phyloP scores from a whole-genome alignment of 1,284 basidiomycete species.

The Sanghuangporus baumii region DNA sequence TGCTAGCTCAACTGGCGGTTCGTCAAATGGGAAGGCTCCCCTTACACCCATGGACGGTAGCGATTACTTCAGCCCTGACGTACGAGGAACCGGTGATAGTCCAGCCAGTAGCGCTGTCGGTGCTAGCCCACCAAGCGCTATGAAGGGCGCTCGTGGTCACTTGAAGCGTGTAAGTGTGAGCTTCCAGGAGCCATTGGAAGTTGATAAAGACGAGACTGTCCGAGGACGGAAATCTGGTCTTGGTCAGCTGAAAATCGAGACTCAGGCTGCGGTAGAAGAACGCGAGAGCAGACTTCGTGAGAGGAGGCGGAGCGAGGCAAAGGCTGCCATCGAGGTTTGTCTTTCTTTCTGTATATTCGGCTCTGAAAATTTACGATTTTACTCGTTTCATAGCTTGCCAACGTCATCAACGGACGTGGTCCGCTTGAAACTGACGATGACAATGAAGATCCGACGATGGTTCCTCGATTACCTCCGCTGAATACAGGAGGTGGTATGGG shows the following conservation, averaged over 20 bases:
- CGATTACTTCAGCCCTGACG: constrained; percentile 16
- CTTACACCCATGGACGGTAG: constrained; percentile 25
- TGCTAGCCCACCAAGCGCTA: constrained; percentile 12
- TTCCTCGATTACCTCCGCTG: constrained; percentile 27
- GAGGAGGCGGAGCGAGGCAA: constrained; percentile 49
- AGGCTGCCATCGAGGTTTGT: constrained; percentile 73
- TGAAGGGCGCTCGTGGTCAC: constrained; percentile 16
- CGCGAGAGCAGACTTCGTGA: constrained; percentile 36
- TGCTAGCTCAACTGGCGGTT: constrained; percentile 25
- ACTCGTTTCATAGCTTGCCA: constrained; percentile 54
- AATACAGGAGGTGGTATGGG: constrained; percentile 14
- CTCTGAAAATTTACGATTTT: constrained; percentile 4
- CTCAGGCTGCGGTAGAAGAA: constrained; percentile 2
- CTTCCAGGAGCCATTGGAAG: constrained; percentile 15
- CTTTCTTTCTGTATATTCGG: constrained; percentile 16
- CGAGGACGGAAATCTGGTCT: constrained; percentile 7
- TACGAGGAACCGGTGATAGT: constrained; percentile 12
- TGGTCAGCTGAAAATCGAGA: not conserved
- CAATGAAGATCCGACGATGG: constrained; percentile 45
- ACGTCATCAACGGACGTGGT: constrained; percentile 69
- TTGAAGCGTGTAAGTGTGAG: constrained; percentile 16
- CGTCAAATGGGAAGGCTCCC: constrained; percentile 24
- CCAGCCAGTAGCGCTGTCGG: constrained; percentile 10
- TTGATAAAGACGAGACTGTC: constrained; percentile 12
- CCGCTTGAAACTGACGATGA: constrained; percentile 50